phyloP scores from a whole-genome alignment of 441 rosid genomes.

The Theobroma grandiflorum region DNA sequence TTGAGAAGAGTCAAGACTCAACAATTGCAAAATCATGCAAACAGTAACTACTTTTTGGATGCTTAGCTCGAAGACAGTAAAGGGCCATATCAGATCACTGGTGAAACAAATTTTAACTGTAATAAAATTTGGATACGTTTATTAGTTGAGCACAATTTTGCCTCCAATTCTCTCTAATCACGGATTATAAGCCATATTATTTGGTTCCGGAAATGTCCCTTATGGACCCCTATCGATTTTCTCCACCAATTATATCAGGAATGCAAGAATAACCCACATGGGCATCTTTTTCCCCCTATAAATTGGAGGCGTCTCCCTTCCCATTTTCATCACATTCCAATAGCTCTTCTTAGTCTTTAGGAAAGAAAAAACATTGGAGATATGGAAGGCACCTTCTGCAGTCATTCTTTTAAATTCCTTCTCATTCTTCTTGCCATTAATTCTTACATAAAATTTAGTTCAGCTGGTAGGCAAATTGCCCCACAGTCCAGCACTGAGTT shows the following conservation, averaged over 20 bases:
- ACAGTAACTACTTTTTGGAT: background rate
- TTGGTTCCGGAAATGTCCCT: background rate
- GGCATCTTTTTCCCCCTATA: constrained; percentile 4
- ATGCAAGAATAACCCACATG: background rate
- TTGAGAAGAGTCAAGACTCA: background rate
- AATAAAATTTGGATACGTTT: background rate
- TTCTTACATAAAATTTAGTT: constrained; percentile 25
- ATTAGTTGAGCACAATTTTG: background rate
- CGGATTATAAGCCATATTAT: background rate
- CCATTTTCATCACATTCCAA: constrained; percentile 29
- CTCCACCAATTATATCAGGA: background rate
- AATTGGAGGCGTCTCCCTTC: constrained; percentile 9
- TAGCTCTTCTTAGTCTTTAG: constrained; percentile 8
- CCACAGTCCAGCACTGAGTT: constrained; percentile 51
- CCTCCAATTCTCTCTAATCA: background rate
- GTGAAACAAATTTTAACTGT: background rate
- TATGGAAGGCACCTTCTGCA: constrained; percentile 33
- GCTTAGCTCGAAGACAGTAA: background rate
- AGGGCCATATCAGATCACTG: background rate
- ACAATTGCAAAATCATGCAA: background rate
- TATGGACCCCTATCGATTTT: background rate
- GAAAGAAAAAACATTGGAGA: background rate
- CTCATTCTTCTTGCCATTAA: constrained; percentile 26
- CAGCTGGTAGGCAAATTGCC: constrained; percentile 37
- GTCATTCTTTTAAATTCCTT: constrained; percentile 20